Conservation (phyloP, 1,284 basidiomycete species). For the Leccinum huronense region DNA sequence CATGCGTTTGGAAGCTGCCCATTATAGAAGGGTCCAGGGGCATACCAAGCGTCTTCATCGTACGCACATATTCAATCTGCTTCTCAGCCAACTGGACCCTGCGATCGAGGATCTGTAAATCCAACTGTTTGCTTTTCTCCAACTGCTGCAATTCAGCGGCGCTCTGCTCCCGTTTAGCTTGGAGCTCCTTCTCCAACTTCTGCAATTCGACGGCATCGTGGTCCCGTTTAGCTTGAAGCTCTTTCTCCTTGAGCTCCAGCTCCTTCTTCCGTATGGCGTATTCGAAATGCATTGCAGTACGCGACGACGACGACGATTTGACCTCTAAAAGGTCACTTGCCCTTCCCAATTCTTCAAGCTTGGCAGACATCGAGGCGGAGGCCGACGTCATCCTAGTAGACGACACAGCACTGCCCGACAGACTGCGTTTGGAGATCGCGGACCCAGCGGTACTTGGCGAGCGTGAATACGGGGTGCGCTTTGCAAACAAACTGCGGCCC, state of each 20-base stretch:
- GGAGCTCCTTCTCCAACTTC: neutral
- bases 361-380: neutral
- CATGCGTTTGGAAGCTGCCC: neutral
- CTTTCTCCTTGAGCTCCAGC: neutral
- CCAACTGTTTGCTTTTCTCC: too few species aligned
- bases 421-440: neutral
- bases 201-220: neutral
- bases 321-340: neutral
- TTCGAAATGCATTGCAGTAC: neutral
- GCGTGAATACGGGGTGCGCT: neutral
- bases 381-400: neutral
- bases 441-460: neutral
- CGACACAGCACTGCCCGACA: neutral
- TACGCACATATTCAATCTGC: neutral
- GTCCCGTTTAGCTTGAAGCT: neutral
- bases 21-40: neutral
- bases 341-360: constrained; percentile 1
- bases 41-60: neutral
- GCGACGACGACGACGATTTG: neutral
- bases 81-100: neutral
- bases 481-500: neutral
- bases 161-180: too few species aligned
- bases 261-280: neutral
- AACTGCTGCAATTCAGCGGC: too few species aligned
- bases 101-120: neutral